Percentiles rank a stretch among this genome's conserved stretches.
Conservation (phyloP, 2,329 filamentous ascomycete genomes). For the Didymosphaeria variabile region DNA sequence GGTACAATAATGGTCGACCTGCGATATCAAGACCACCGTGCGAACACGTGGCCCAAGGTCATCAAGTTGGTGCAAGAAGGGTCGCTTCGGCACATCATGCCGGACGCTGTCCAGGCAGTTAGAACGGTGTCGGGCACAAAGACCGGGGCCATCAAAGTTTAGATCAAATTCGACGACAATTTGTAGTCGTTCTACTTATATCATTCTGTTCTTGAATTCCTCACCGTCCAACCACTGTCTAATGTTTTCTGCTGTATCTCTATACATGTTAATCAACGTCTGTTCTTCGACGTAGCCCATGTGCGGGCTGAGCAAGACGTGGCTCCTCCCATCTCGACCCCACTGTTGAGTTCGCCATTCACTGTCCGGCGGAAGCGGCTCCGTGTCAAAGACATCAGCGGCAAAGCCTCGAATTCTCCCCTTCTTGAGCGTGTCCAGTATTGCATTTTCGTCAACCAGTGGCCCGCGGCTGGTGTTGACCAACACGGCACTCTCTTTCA, state of each 20-base stretch:
- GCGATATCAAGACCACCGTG: not conserved
- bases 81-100: not conserved
- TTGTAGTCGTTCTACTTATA: not conserved
- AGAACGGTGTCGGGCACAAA: not conserved
- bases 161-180: not conserved
- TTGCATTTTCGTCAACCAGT: not conserved
- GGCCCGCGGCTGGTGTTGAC: not conserved
- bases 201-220: not conserved
- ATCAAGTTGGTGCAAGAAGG: not conserved
- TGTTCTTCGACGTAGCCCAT: not conserved
- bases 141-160: not conserved
- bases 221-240: not conserved
- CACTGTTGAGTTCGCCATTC: not conserved
- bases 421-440: not conserved
- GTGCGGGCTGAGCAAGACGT: not conserved
- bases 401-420: not conserved
- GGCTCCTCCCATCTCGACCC: not conserved
- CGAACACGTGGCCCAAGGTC: not conserved
- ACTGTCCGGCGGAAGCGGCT: not conserved
- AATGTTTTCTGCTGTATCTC: not conserved
- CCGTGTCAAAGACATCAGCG: not conserved
- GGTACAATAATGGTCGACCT: not conserved
- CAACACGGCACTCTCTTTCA: not conserved
- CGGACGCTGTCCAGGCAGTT: not conserved
- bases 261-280: not conserved